Evolutionary conservation across 208 protist genomes (phyloP).

Genomic region (Leishmania braziliensis): DNA sequence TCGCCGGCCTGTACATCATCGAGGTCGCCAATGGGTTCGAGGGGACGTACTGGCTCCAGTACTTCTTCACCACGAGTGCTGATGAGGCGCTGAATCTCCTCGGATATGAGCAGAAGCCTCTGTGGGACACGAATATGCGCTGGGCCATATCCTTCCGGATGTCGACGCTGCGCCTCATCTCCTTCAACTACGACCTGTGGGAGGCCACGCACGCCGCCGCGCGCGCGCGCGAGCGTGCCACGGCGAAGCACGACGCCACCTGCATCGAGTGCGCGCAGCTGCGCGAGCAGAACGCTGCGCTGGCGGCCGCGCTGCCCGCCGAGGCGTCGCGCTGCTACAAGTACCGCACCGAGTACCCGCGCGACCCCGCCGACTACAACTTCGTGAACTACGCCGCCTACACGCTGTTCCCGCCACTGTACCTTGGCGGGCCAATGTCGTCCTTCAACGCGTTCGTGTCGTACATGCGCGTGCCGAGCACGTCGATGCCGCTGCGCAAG

Average conservation of each 20-base stretch:
- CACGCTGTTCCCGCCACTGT: slow-evolving; percentile 89
- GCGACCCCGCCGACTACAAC: slow-evolving; percentile 61
- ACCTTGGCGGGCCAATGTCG: slow-evolving; percentile 89
- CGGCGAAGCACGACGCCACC: slow-evolving; percentile 30
- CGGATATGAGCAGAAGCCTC: slow-evolving; percentile 1
- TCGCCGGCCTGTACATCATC: slow-evolving; percentile 44
- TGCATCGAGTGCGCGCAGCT: slow-evolving; percentile 47
- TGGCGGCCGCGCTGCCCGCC: slow-evolving; percentile 9
- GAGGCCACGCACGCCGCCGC: slow-evolving; percentile 30
- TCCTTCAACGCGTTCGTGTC: slow-evolving; percentile 91
- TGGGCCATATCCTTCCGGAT: slow-evolving; percentile 84
- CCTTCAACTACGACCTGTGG: slow-evolving; percentile 70
- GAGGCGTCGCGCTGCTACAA: slow-evolving; percentile 51
- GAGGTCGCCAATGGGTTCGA: slow-evolving; percentile 32
- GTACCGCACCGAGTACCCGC: slow-evolving; percentile 59
- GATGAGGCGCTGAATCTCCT: neutral
- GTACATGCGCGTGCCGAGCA: slow-evolving; percentile 52
- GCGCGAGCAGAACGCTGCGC: slow-evolving; percentile 20
- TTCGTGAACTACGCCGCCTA: slow-evolving; percentile 86
- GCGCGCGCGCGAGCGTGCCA: slow-evolving; percentile 27
- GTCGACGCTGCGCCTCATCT: slow-evolving; percentile 82
- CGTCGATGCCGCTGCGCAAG: slow-evolving; percentile 15
- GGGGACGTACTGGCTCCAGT: slow-evolving; percentile 32
- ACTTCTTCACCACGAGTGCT: neutral
- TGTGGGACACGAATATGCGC: slow-evolving; percentile 26